A percentile compares a stretch with the other conserved stretches of the same genome.
These are phyloP conservation scores for Orychophragmus violaceus DNA, from an alignment of 345 rosid species.

Conservation along the genomic window DNA sequence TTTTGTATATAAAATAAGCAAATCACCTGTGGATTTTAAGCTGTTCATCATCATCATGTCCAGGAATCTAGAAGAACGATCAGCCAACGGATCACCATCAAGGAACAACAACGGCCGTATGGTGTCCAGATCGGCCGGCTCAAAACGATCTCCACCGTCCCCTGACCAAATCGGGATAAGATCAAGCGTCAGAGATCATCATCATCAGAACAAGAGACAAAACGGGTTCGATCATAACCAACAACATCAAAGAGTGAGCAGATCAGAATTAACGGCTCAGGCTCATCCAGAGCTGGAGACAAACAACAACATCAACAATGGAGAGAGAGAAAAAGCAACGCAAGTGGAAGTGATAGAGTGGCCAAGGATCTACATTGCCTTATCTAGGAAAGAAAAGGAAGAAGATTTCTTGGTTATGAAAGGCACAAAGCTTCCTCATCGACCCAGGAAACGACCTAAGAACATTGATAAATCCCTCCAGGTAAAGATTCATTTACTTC, in stretches of 20 bases:
- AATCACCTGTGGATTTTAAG: slow-evolving; percentile 11
- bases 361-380: slow-evolving; percentile 49
- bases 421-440: slow-evolving; percentile 66
- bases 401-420: slow-evolving; percentile 67
- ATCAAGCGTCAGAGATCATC: slow-evolving; percentile 23
- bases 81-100: slow-evolving; percentile 47
- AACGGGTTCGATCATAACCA: slow-evolving; percentile 33
- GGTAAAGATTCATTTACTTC: slow-evolving; percentile 32
- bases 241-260: slow-evolving; percentile 23
- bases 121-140: slow-evolving; percentile 43
- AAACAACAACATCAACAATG: slow-evolving; percentile 1
- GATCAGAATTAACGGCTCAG: slow-evolving; percentile 35
- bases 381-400: slow-evolving; percentile 67
- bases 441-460: slow-evolving; percentile 69
- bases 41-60: slow-evolving; percentile 24
- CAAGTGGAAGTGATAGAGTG: slow-evolving; percentile 41
- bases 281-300: slow-evolving; percentile 17
- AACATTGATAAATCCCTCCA: slow-evolving; percentile 57
- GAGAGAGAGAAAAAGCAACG: slow-evolving; percentile 29
- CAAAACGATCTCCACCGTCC: slow-evolving; percentile 46
- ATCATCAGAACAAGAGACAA: slow-evolving; percentile 32
- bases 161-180: slow-evolving; percentile 43
- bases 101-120: slow-evolving; percentile 31
- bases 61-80: slow-evolving; percentile 56
- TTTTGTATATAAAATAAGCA: neutral